phyloP scores from a whole-genome alignment of 225 moss, liverwort and hornwort genomes.

The Antitrichia curtipendula region DNA sequence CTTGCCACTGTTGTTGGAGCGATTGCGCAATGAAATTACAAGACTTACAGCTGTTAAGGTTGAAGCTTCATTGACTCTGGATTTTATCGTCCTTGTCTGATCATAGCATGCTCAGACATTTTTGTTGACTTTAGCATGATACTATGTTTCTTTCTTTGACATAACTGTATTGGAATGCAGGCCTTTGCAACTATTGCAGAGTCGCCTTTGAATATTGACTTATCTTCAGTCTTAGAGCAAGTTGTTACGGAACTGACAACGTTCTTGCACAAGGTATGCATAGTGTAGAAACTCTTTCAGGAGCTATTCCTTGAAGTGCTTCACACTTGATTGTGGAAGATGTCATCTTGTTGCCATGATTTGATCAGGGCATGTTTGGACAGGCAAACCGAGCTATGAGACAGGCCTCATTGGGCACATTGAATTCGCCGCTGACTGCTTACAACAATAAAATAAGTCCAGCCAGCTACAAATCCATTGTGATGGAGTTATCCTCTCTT shows the following conservation, averaged over 20 bases:
- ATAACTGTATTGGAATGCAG: slow-evolving; percentile 20
- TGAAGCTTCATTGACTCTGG: not conserved
- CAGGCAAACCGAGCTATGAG: slow-evolving; percentile 93
- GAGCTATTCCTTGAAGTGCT: not conserved
- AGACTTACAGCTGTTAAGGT: slow-evolving; percentile 99
- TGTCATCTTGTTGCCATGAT: not conserved
- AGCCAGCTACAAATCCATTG: slow-evolving; percentile 86
- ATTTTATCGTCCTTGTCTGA: not conserved
- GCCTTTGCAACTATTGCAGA: slow-evolving; percentile 99
- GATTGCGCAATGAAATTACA: slow-evolving; percentile 96
- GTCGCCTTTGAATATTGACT: slow-evolving; percentile 90
- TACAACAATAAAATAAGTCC: slow-evolving; percentile 90
- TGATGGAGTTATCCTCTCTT: slow-evolving; percentile 86
- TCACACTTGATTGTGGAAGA: not conserved
- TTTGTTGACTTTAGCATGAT: not conserved
- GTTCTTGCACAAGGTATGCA: slow-evolving; percentile 83
- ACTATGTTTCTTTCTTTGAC: not conserved
- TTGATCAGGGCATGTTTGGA: not conserved
- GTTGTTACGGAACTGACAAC: slow-evolving; percentile 92
- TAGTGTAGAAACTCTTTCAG: not conserved
- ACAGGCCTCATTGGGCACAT: slow-evolving; percentile 92
- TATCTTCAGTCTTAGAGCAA: slow-evolving; percentile 98
- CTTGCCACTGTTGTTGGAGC: slow-evolving; percentile 81
- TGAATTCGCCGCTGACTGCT: slow-evolving; percentile 80
- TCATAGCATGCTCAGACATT: not conserved